Base-by-base conservation (phyloP, 2,329 filamentous ascomycete genomes). In the Lanzia echinophila region DNA sequence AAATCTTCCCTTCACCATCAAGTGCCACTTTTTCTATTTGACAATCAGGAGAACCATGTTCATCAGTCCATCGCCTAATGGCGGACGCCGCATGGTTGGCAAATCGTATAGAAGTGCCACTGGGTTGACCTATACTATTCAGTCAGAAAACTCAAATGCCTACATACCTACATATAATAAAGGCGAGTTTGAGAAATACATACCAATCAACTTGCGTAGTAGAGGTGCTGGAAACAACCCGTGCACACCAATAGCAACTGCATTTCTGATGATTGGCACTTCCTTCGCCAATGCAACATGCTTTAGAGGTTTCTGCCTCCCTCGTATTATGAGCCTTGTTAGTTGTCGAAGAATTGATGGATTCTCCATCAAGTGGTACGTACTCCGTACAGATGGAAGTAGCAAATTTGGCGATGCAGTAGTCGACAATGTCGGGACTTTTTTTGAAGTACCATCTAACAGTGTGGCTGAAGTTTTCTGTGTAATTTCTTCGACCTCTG, bases 71-170 rank as follows among this genome's bases (percentile, higher is more conserved):
- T 56, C 85, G 79, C 55, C 86, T 81, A 62, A 99, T 92, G 1
- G 89, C 86, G 38, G 88, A 83, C 6, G 90, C 90, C 17, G 87
- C 88, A 65, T 92, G 86, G 59, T 88, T 92, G 10, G 91, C 90
- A 67, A 99, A 99, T 39, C 90, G 86, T 54, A 97, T 83, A 0
- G 92, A 97, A 1, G 94, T 99, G 6, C 94, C 94, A 0, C 91
- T 99, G 0, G 94, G 94, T 63, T 96, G 92, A 0, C 94, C 94
- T n/a, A n/a, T n/a, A n/a, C n/a, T n/a, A n/a, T n/a, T n/a, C n/a
- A n/a, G n/a, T n/a, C n/a, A n/a, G n/a, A n/a, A n/a, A n/a, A n/a
- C n/a, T n/a, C n/a, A n/a, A n/a, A n/a, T n/a, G n/a, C n/a, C n/a
- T n/a, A n/a, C n/a, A n/a, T n/a, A n/a, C n/a, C n/a, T n/a, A n/a